Conservation (phyloP, 2,329 filamentous ascomycete species). For the Hymenoscyphus fraxineus region DNA sequence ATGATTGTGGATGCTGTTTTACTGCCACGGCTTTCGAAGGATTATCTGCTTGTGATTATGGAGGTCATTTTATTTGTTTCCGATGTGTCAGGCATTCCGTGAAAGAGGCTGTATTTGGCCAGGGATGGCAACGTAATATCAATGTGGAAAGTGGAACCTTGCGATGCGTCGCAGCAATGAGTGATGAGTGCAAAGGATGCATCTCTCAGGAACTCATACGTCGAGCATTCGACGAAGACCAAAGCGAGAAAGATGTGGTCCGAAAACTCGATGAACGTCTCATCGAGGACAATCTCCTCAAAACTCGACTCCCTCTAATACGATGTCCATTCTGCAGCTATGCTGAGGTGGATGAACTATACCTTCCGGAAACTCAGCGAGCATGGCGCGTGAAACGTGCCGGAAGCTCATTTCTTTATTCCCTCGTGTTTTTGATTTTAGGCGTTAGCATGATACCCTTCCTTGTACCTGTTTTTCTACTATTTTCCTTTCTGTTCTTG, state of each 20-base stretch:
- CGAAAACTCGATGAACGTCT: slow-evolving; percentile 75
- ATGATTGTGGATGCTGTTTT: slow-evolving; percentile 79
- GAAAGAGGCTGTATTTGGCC: slow-evolving; percentile 86
- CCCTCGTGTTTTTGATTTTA: slow-evolving; percentile 44
- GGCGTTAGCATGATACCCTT: slow-evolving; percentile 54
- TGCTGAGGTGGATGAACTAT: slow-evolving; percentile 79
- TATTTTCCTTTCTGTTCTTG: slow-evolving; percentile 45
- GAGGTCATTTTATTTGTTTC: slow-evolving; percentile 73
- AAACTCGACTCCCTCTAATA: slow-evolving; percentile 70
- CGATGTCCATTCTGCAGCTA: slow-evolving; percentile 90
- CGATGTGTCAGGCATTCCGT: slow-evolving; percentile 78
- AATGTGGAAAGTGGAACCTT: slow-evolving; percentile 69
- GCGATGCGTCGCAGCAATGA: slow-evolving; percentile 74
- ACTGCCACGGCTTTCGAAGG: slow-evolving; percentile 68
- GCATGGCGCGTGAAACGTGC: slow-evolving; percentile 54
- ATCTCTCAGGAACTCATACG: slow-evolving; percentile 67
- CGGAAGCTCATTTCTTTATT: slow-evolving; percentile 37
- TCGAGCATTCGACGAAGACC: slow-evolving; percentile 67
- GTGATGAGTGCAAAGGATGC: slow-evolving; percentile 67
- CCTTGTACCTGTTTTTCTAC: slow-evolving; percentile 48
- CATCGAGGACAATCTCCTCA: slow-evolving; percentile 69
- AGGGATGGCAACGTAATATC: slow-evolving; percentile 83
- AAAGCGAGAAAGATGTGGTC: slow-evolving; percentile 67
- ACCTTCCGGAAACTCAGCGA: slow-evolving; percentile 54
- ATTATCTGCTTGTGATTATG: slow-evolving; percentile 65